Evolutionary conservation across 495 filamentous ascomycete genomes (phyloP).

Genomic region (Aspergillus cristatus): DNA sequence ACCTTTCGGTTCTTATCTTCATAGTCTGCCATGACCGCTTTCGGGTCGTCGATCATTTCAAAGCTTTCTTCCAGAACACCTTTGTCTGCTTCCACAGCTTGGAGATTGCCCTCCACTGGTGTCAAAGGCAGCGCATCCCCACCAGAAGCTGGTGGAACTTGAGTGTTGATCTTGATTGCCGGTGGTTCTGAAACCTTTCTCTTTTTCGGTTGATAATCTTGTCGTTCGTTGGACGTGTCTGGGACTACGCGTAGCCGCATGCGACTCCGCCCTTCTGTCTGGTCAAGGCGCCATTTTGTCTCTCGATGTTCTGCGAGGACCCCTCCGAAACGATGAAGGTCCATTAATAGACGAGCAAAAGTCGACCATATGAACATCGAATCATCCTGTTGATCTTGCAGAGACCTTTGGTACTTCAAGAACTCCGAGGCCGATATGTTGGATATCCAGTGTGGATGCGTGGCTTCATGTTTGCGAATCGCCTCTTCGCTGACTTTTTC

Average conservation of each 20-base stretch:
- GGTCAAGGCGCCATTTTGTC: constrained; percentile 81
- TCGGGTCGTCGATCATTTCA: constrained; percentile 84
- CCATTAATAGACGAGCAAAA: constrained; percentile 62
- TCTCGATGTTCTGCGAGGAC: constrained; percentile 58
- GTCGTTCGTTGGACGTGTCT: constrained; percentile 55
- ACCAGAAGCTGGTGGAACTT: constrained; percentile 19
- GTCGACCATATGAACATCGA: constrained; percentile 61
- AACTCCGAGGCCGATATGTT: constrained; percentile 91
- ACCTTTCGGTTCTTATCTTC: constrained; percentile 98
- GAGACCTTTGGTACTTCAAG: constrained; percentile 73
- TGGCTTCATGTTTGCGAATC: constrained; percentile 68
- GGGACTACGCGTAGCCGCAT: constrained; percentile 84
- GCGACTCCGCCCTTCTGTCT: constrained; percentile 90
- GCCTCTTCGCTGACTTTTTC: constrained; percentile 58
- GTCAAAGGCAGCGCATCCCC: constrained; percentile 29
- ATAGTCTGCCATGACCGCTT: constrained; percentile 73
- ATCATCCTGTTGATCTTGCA: constrained; percentile 90
- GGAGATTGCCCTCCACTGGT: constrained; percentile 20
- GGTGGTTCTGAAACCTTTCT: constrained; percentile 49
- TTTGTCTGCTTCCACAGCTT: constrained; percentile 32
- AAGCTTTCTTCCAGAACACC: constrained; percentile 71
- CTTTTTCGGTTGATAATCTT: constrained; percentile 88
- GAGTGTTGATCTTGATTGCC: constrained; percentile 27
- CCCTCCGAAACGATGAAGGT: constrained; percentile 66
- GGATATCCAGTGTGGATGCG: constrained; percentile 81